Evolutionary conservation across 768 basidiomycete genomes (phyloP).

Genomic region (Mycena pura): DNA sequence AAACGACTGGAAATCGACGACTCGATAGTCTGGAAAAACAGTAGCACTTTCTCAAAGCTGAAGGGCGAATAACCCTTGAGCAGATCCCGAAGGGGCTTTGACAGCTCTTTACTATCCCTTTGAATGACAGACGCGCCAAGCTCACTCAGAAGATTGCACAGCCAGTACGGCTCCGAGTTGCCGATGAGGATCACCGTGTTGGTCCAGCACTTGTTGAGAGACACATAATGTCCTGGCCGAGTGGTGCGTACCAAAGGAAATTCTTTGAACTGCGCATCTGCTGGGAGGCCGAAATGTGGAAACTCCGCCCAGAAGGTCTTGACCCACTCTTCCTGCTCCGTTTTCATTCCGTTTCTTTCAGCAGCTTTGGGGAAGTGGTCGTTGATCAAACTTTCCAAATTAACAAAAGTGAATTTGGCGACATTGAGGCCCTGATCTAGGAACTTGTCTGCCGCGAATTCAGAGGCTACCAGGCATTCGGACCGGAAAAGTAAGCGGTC

Average conservation of each 20-base stretch:
- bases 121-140: conserved; percentile 36
- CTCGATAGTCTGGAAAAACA: conserved; percentile 19
- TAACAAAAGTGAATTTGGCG: conserved; percentile 14
- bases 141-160: conserved; percentile 25
- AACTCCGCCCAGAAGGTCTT: conserved; percentile 41
- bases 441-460: conserved; percentile 29
- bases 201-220: conserved; percentile 37
- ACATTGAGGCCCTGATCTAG: conserved; percentile 37
- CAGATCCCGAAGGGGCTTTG: conserved; percentile 24
- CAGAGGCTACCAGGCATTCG: conserved; percentile 35
- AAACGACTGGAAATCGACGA: conserved; percentile 25
- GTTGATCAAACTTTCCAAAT: conserved; percentile 27
- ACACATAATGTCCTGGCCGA: conserved; percentile 35
- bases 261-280: conserved; percentile 23
- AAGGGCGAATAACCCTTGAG: conserved; percentile 27
- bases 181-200: conserved; percentile 33
- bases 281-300: conserved; percentile 13
- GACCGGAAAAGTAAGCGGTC: conserved; percentile 30
- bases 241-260: conserved; percentile 46
- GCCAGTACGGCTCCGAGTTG: conserved; percentile 18
- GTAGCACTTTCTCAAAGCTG: conserved; percentile 26
- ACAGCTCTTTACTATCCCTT: conserved; percentile 24
- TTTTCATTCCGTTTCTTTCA: conserved; percentile 1
- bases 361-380: conserved; percentile 18
- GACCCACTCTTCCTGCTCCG: conserved; percentile 35